phyloP scores from a whole-genome alignment of 2,329 filamentous ascomycete genomes.

The Fusarium chlamydosporum region DNA sequence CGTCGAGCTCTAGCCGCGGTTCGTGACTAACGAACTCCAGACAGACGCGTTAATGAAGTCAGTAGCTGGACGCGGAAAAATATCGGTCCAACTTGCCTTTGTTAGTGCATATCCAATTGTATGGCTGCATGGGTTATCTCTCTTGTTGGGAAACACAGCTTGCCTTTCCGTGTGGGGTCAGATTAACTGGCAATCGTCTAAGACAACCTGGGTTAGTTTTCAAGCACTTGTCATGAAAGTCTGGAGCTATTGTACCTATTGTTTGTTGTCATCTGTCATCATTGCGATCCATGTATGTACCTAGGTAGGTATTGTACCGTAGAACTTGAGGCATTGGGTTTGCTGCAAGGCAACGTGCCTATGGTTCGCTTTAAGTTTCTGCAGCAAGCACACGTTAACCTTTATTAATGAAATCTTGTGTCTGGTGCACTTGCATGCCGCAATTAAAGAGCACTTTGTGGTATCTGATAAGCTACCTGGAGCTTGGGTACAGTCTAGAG shows the following conservation, averaged over 20 bases:
- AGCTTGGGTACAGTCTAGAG: not conserved
- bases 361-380: not conserved
- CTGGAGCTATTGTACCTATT: slow-evolving; percentile 26
- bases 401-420: not conserved
- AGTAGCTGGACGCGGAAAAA: slow-evolving; percentile 28
- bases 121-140: slow-evolving; percentile 1
- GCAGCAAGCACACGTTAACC: not conserved
- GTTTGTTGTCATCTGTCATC: slow-evolving; percentile 28
- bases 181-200: slow-evolving; percentile 29
- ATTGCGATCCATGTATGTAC: not conserved
- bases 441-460: not conserved
- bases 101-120: not conserved
- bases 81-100: slow-evolving; percentile 13
- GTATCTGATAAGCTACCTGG: not conserved
- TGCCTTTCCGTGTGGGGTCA: slow-evolving; percentile 24
- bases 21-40: slow-evolving; percentile 27
- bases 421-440: not conserved
- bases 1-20: slow-evolving; percentile 24
- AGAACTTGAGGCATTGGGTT: slow-evolving; percentile 1
- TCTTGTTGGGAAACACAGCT: slow-evolving; percentile 25
- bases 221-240: slow-evolving; percentile 20
- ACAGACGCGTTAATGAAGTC: slow-evolving; percentile 25
- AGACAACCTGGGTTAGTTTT: slow-evolving; percentile 24
- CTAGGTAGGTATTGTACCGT: too few species aligned
- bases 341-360: not conserved